These are phyloP conservation scores for Pythium phragmitis DNA, from an alignment of 352 stramenopile species.

Conservation along the genomic window DNA sequence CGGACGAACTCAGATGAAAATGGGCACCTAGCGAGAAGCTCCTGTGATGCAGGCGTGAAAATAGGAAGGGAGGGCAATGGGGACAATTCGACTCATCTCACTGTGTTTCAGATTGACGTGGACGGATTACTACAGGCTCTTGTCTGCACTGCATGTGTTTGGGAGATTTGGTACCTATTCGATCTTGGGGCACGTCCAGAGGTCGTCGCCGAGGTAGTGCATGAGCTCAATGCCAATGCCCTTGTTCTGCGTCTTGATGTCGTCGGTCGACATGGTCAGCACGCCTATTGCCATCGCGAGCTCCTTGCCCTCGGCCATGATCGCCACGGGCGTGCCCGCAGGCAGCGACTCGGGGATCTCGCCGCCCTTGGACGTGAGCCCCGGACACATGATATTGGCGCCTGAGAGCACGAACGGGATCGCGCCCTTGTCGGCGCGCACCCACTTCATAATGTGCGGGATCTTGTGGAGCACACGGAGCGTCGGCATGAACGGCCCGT, in stretches of 20 bases:
- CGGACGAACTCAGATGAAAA: slow-evolving; percentile 2
- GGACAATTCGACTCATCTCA: not conserved
- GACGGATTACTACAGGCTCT: not conserved
- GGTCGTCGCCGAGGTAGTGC: slow-evolving; percentile 97
- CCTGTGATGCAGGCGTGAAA: not conserved
- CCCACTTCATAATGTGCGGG: slow-evolving; percentile 91
- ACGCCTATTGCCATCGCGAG: slow-evolving; percentile 95
- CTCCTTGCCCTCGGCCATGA: slow-evolving; percentile 98
- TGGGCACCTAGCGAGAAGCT: slow-evolving; percentile 1
- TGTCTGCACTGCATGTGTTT: not conserved
- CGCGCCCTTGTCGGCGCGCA: slow-evolving; percentile 96
- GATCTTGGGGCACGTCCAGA: slow-evolving; percentile 89
- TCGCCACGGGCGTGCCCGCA: slow-evolving; percentile 86
- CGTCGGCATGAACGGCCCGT: slow-evolving; percentile 97
- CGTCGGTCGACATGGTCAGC: slow-evolving; percentile 94
- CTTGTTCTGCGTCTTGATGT: slow-evolving; percentile 96
- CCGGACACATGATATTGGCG: slow-evolving; percentile 98
- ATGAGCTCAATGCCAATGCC: slow-evolving; percentile 96
- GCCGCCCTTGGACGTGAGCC: slow-evolving; percentile 94
- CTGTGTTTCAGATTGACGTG: not conserved
- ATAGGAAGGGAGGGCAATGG: not conserved
- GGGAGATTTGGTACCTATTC: slow-evolving; percentile 25
- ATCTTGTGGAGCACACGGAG: slow-evolving; percentile 95
- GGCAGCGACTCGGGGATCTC: slow-evolving; percentile 90
- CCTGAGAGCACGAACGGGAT: slow-evolving; percentile 98